These are phyloP conservation scores for Fusarium sp. DNA, from an alignment of 2,329 filamentous ascomycete species.

Conservation along the genomic window DNA sequence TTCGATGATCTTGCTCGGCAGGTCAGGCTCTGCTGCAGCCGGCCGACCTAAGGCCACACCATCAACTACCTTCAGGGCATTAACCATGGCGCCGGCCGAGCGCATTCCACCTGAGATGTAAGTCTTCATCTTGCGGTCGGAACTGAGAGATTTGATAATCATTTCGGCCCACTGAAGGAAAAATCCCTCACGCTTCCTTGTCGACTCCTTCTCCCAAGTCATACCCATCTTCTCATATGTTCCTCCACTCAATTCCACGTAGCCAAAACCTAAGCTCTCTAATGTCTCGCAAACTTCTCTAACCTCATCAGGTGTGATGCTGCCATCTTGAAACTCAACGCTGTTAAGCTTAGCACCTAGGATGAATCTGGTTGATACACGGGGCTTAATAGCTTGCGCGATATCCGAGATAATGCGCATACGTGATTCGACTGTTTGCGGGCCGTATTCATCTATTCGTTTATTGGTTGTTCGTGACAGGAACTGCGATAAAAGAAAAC, in stretches of 20 bases:
- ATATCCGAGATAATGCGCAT: conserved; percentile 63
- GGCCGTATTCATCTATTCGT: conserved; percentile 67
- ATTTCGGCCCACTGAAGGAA: conserved; percentile 72
- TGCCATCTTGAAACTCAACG: conserved; percentile 69
- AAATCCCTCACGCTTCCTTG: conserved; percentile 69
- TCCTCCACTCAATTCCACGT: conserved; percentile 73
- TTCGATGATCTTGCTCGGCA: conserved; percentile 50
- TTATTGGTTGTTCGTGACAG: conserved; percentile 64
- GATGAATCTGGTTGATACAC: conserved; percentile 56
- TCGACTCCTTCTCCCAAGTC: conserved; percentile 67
- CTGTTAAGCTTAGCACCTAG: conserved; percentile 71
- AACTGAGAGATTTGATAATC: conserved; percentile 57
- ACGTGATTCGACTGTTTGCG: conserved; percentile 60
- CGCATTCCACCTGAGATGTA: conserved; percentile 73
- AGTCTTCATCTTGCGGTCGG: conserved; percentile 63
- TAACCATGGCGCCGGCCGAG: conserved; percentile 69
- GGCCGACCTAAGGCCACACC: conserved; percentile 69
- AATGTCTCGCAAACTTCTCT: conserved; percentile 62
- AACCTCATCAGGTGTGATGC: conserved; percentile 67
- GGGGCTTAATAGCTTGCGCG: conserved; percentile 51
- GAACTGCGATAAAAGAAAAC: conserved; percentile 69
- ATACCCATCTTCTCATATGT: conserved; percentile 70
- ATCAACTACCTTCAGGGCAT: conserved; percentile 70
- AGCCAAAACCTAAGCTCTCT: conserved; percentile 66
- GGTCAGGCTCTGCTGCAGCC: conserved; percentile 51